phyloP scores from a whole-genome alignment of 495 filamentous ascomycete species.

The Astrothelium subdiscretum region DNA sequence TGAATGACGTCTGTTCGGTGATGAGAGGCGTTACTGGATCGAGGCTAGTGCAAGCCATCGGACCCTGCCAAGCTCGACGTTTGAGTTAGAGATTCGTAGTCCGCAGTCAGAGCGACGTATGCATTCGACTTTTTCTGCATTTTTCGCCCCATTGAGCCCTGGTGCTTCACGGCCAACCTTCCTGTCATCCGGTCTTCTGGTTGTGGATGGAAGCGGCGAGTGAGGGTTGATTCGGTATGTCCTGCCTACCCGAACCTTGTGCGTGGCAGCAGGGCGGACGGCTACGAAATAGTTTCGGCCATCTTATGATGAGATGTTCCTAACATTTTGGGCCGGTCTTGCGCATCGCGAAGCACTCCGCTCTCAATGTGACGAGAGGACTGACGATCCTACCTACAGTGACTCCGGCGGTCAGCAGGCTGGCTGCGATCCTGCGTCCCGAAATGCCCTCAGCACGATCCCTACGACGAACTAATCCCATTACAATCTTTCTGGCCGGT shows the following conservation, averaged over 20 bases:
- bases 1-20: neutral
- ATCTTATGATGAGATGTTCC: neutral
- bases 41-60: neutral
- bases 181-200: neutral
- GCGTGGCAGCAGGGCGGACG: neutral
- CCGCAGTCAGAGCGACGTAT: neutral
- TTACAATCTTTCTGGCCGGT: slow-evolving; percentile 50
- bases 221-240: neutral
- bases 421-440: neutral
- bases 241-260: neutral
- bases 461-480: slow-evolving; percentile 43
- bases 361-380: neutral
- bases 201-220: neutral
- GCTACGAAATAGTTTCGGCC: neutral
- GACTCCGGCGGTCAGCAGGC: neutral
- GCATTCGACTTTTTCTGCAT: neutral
- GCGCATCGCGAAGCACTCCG: neutral
- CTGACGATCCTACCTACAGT: neutral
- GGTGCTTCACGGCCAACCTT: neutral
- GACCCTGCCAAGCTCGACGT: neutral
- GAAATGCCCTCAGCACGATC: slow-evolving; percentile 17
- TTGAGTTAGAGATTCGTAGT: neutral
- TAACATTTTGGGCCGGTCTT: neutral
- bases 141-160: neutral
- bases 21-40: neutral